Evolutionary conservation across 371 early-diverging fungal species (phyloP).

Genomic region (Mortierella sp.): DNA sequence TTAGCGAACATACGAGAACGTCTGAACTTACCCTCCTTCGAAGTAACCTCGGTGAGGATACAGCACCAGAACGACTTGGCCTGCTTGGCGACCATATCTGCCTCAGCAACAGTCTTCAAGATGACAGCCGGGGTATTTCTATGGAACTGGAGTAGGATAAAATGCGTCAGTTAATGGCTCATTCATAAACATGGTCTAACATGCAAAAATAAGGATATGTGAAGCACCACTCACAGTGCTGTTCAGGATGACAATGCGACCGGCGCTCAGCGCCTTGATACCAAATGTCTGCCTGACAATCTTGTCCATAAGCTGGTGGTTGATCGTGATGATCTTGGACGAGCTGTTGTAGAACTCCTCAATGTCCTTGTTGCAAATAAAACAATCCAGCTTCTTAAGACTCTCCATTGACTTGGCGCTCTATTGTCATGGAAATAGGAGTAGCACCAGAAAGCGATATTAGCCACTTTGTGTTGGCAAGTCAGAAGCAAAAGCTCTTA

Average conservation of each 20-base stretch:
- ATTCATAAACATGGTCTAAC: background rate
- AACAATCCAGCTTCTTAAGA: constrained; percentile 81
- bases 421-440: constrained; percentile 24
- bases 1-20: background rate
- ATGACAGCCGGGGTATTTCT: constrained; percentile 80
- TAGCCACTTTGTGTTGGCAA: background rate
- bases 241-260: constrained; percentile 83
- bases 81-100: constrained; percentile 47
- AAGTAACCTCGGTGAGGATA: constrained; percentile 50
- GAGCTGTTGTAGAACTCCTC: constrained; percentile 80
- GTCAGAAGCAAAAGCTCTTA: background rate
- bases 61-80: constrained; percentile 67
- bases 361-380: constrained; percentile 86
- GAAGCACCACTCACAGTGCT: constrained; percentile 61
- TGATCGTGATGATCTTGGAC: constrained; percentile 68
- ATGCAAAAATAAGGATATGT: background rate
- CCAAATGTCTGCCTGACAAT: constrained; percentile 74
- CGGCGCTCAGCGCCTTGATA: constrained; percentile 73
- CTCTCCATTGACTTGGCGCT: constrained; percentile 69
- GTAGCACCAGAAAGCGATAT: no score
- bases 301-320: constrained; percentile 72
- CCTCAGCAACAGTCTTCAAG: constrained; percentile 59
- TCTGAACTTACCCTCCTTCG: constrained; percentile 1
- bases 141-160: constrained; percentile 57
- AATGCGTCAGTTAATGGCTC: background rate